Percentiles rank a stretch among this genome's conserved stretches.
Evolutionary conservation across 768 basidiomycete species (phyloP).

Genomic region (Boletellus ananas): DNA sequence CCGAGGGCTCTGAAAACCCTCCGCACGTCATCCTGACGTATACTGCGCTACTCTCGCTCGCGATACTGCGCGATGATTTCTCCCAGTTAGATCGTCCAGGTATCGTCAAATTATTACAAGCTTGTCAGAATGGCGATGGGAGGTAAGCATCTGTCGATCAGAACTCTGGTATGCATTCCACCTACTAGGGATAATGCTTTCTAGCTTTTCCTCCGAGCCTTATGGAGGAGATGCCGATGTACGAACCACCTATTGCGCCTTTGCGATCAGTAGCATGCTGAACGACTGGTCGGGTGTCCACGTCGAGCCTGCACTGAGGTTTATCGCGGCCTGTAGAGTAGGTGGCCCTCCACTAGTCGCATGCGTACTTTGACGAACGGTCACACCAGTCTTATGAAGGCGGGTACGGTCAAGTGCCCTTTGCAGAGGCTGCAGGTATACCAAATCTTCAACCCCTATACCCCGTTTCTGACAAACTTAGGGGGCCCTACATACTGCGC

Average conservation of each 20-base stretch:
- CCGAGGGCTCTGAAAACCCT: constrained; percentile 49
- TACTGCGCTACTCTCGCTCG: constrained; percentile 78
- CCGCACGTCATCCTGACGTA: constrained; percentile 94
- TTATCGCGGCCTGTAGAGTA: constrained; percentile 72
- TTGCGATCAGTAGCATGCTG: constrained; percentile 76
- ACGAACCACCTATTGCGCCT: constrained; percentile 83
- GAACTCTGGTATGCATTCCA: constrained; percentile 11
- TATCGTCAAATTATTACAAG: constrained; percentile 58
- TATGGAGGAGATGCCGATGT: constrained; percentile 70
- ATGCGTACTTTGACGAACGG: background rate
- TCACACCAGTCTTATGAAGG: constrained; percentile 81
- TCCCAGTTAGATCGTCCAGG: constrained; percentile 63
- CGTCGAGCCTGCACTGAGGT: constrained; percentile 54
- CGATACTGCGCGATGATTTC: constrained; percentile 86
- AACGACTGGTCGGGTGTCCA: constrained; percentile 76
- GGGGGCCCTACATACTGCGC: constrained; percentile 95
- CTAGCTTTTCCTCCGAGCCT: constrained; percentile 71
- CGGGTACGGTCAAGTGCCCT: constrained; percentile 81
- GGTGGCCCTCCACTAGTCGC: constrained; percentile 14
- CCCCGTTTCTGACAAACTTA: constrained; percentile 24
- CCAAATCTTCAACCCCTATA: background rate
- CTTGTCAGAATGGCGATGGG: constrained; percentile 78
- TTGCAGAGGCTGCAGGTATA: constrained; percentile 81
- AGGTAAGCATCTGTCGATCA: constrained; percentile 46
- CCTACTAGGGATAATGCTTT: constrained; percentile 2